Conservation (phyloP, 768 basidiomycete genomes). For the Paxillus involutus region DNA sequence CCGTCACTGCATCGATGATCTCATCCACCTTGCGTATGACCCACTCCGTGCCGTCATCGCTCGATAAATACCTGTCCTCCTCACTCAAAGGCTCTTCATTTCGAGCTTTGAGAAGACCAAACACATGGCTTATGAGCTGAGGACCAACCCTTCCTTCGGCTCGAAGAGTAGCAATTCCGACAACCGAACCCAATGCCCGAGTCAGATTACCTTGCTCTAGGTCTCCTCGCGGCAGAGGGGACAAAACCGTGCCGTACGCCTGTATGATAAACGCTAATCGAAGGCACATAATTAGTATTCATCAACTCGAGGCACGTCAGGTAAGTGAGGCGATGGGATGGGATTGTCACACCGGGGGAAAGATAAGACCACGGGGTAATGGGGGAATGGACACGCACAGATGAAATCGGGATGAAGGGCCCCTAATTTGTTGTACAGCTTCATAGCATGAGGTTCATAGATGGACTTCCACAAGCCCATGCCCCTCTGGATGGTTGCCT, state of each 20-base stretch:
- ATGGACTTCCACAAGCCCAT: slow-evolving; percentile 79
- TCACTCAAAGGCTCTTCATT: slow-evolving; percentile 54
- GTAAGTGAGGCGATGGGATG: slow-evolving; percentile 28
- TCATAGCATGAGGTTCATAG: slow-evolving; percentile 86
- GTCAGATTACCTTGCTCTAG: slow-evolving; percentile 80
- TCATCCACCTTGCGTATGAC: slow-evolving; percentile 81
- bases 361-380: slow-evolving; percentile 37
- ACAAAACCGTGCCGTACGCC: slow-evolving; percentile 75
- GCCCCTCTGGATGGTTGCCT: slow-evolving; percentile 68
- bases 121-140: slow-evolving; percentile 85
- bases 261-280: slow-evolving; percentile 81
- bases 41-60: slow-evolving; percentile 89
- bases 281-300: slow-evolving; percentile 23
- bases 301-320: slow-evolving; percentile 34
- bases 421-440: slow-evolving; percentile 84
- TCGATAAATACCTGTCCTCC: slow-evolving; percentile 79
- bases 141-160: slow-evolving; percentile 84
- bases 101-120: slow-evolving; percentile 86
- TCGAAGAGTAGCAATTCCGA: slow-evolving; percentile 82
- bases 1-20: slow-evolving; percentile 70
- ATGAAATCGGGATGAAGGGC: slow-evolving; percentile 94
- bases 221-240: slow-evolving; percentile 70
- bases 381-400: slow-evolving; percentile 53
- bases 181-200: slow-evolving; percentile 79
- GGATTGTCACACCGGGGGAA: slow-evolving; percentile 25